phyloP scores from a whole-genome alignment of 345 rosid species.

The Eucalyptus tenuipes region DNA sequence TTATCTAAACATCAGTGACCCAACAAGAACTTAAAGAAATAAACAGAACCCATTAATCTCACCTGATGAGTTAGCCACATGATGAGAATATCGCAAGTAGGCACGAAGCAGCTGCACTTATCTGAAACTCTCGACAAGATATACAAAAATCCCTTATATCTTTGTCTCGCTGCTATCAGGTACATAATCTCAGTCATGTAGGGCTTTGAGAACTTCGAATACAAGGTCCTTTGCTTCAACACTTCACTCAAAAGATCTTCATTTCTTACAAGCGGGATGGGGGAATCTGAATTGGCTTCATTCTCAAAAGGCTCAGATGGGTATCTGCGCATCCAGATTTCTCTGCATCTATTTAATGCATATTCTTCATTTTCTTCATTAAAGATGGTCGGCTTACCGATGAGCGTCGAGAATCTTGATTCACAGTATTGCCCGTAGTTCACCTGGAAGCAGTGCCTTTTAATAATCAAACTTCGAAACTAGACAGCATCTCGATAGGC shows the following conservation, averaged over 20 bases:
- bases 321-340: conserved; percentile 41
- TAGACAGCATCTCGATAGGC: not conserved
- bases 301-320: conserved; percentile 71
- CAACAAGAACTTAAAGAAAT: not conserved
- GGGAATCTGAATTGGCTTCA: conserved; percentile 29
- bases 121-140: conserved; percentile 33
- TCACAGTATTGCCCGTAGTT: conserved; percentile 60
- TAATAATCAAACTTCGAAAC: not conserved
- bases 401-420: conserved; percentile 59
- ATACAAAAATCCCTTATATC: conserved; percentile 64
- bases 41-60: not conserved
- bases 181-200: conserved; percentile 56
- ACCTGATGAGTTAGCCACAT: conserved; percentile 88
- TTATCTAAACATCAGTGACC: not conserved
- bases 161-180: conserved; percentile 58
- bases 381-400: conserved; percentile 70
- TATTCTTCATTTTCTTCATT: conserved; percentile 71
- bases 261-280: not conserved
- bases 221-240: conserved; percentile 30
- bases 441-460: conserved; percentile 14
- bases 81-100: conserved; percentile 56
- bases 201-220: conserved; percentile 50
- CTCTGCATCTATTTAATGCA: conserved; percentile 59
- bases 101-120: conserved; percentile 35
- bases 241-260: conserved; percentile 37